Evolutionary conservation across 257 asterid genomes (phyloP).

Genomic region (Solanum bukasovii): DNA sequence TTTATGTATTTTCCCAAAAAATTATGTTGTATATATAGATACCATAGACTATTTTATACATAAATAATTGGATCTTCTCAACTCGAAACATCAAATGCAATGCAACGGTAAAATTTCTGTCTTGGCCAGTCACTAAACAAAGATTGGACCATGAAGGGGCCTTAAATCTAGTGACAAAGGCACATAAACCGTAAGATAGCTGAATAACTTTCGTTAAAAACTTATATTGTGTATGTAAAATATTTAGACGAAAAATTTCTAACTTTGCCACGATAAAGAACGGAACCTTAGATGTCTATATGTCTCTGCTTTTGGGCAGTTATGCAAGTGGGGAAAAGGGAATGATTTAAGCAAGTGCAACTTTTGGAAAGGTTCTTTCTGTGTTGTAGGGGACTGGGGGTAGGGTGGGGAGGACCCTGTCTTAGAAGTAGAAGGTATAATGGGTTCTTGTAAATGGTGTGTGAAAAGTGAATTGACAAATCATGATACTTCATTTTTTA

Average conservation of each 20-base stretch:
- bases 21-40: not conserved
- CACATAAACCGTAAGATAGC: not conserved
- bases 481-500: constrained; percentile 7
- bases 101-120: not conserved
- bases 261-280: not conserved
- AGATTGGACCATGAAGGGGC: not conserved
- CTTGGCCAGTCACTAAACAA: not conserved
- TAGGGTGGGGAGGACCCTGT: constrained; percentile 2
- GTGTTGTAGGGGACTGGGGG: constrained; percentile 4
- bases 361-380: constrained; percentile 18
- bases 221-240: not conserved
- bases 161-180: not conserved
- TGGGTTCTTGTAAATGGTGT: constrained; percentile 16
- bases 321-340: constrained; percentile 25
- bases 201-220: not conserved
- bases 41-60: not conserved
- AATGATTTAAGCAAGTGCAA: constrained; percentile 6
- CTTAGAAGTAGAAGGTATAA: constrained; percentile 12
- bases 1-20: not conserved
- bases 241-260: not conserved
- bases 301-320: not conserved
- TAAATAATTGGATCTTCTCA: not conserved
- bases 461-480: constrained; percentile 22
- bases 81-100: not conserved
- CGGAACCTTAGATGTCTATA: not conserved